These are phyloP conservation scores for Lactarius pseudohatsudake DNA, from an alignment of 768 basidiomycete genomes.

Conservation along the genomic window DNA sequence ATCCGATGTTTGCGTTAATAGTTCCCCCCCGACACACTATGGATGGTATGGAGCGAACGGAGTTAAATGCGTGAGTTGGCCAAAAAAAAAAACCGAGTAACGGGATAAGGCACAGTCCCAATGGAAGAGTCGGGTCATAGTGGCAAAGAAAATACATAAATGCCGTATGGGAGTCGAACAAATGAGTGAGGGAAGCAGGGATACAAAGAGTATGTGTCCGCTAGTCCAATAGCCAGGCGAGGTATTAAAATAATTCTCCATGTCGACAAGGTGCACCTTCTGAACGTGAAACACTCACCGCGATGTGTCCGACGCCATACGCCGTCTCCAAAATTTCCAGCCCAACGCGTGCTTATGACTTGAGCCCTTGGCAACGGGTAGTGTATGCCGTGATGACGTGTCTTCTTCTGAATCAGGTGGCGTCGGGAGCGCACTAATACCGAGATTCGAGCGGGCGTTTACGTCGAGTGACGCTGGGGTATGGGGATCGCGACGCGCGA, in stretches of 20 bases:
- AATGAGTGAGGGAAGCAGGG: not conserved
- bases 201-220: not conserved
- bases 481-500: not conserved
- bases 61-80: not conserved
- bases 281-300: not conserved
- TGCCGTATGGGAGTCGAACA: not conserved
- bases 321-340: slow-evolving; percentile 17
- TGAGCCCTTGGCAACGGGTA: not conserved
- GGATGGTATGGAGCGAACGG: not conserved
- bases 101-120: not conserved
- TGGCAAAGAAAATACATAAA: not conserved
- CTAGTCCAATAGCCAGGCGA: not conserved
- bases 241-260: not conserved
- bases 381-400: not conserved
- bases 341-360: not conserved
- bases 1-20: not conserved
- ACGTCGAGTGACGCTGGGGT: not conserved
- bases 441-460: not conserved
- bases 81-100: not conserved
- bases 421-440: slow-evolving; percentile 30
- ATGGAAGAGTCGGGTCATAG: not conserved
- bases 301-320: not conserved
- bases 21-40: not conserved
- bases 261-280: not conserved
- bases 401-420: slow-evolving; percentile 38